Evolutionary conservation across 257 asterid species (phyloP).

Genomic region (Ilex asprella): DNA sequence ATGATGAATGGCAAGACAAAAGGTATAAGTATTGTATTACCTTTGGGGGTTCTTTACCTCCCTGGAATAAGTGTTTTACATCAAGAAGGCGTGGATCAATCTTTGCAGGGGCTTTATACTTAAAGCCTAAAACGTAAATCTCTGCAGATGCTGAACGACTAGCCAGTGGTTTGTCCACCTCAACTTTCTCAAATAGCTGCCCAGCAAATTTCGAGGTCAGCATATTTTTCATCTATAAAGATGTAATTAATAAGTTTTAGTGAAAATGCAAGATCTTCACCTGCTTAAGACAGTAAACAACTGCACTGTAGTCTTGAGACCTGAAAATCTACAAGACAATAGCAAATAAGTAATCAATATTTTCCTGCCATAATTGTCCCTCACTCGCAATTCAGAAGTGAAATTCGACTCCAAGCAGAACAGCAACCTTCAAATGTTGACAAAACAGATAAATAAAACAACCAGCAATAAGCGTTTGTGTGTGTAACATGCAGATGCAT

Average conservation of each 20-base stretch:
- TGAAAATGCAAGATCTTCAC: conserved; percentile 24
- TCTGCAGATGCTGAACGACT: conserved; percentile 91
- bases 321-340: conserved; percentile 62
- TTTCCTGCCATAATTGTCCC: too few species aligned
- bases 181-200: conserved; percentile 95
- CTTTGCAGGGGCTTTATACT: conserved; percentile 91
- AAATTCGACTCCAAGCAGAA: too few species aligned
- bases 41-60: conserved; percentile 79
- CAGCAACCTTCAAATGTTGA: too few species aligned
- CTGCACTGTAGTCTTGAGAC: conserved; percentile 91
- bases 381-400: too few species aligned
- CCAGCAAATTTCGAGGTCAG: conserved; percentile 15
- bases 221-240: neutral
- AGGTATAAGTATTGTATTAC: conserved; percentile 26
- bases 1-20: conserved; percentile 1
- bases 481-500: too few species aligned
- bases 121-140: conserved; percentile 66
- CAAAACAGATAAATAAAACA: too few species aligned
- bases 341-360: neutral
- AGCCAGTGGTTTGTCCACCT: conserved; percentile 88
- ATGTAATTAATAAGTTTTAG: neutral
- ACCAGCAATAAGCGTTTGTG: too few species aligned
- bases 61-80: conserved; percentile 75
- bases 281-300: conserved; percentile 84
- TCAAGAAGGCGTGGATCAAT: conserved; percentile 96